These are phyloP conservation scores for Naematelia encephala DNA, from an alignment of 768 basidiomycete genomes.

Conservation along the genomic window DNA sequence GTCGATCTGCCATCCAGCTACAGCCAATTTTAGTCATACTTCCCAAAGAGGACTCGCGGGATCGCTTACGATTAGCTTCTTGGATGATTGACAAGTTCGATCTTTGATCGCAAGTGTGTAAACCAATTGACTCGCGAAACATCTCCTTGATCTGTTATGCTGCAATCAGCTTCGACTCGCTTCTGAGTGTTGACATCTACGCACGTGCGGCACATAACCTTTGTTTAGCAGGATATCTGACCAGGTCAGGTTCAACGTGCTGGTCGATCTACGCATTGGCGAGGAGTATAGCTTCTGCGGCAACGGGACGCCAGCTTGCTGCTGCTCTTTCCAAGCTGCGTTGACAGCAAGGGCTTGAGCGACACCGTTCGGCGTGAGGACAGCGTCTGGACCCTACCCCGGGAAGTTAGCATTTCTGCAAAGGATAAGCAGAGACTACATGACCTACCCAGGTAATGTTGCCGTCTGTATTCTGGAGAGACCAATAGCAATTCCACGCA, in stretches of 20 bases:
- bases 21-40: background rate
- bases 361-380: slow-evolving; percentile 28
- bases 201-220: slow-evolving; percentile 6
- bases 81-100: slow-evolving; percentile 21
- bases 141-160: slow-evolving; percentile 25
- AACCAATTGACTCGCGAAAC: slow-evolving; percentile 32
- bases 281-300: slow-evolving; percentile 37
- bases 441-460: slow-evolving; percentile 35
- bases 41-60: background rate
- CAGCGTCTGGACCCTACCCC: slow-evolving; percentile 27
- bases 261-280: slow-evolving; percentile 28
- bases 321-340: slow-evolving; percentile 23
- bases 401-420: background rate
- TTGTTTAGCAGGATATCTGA: slow-evolving; percentile 1
- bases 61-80: slow-evolving; percentile 13
- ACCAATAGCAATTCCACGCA: slow-evolving; percentile 42
- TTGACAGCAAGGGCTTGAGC: slow-evolving; percentile 26
- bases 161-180: too few relatives aligned
- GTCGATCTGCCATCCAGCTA: slow-evolving; percentile 33
- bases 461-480: slow-evolving; percentile 25
- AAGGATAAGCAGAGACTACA: background rate
- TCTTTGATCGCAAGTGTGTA: slow-evolving; percentile 39
- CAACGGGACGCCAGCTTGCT: slow-evolving; percentile 22
- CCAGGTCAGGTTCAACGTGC: slow-evolving; percentile 42
- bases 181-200: slow-evolving; percentile 12